Base-by-base conservation (phyloP, 2,329 filamentous ascomycete species). In the Pyricularia sp. region DNA sequence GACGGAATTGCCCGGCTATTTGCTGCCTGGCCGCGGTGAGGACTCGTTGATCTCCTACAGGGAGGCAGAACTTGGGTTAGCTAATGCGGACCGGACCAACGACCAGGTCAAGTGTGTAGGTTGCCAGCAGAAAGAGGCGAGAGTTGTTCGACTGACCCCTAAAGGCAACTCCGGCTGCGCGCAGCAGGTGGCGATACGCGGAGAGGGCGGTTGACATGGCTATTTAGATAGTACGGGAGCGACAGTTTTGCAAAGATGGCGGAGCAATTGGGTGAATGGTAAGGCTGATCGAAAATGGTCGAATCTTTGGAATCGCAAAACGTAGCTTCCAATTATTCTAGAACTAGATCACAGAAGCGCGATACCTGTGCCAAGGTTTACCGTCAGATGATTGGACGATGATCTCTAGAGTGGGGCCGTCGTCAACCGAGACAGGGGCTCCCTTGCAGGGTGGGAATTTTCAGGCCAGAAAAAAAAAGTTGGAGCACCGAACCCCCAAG, bases 1-100 rank as follows among this genome's bases (percentile, higher is more conserved):
- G 81, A 68, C 89, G 87, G 79, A 99, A 99, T 20, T 85, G 86
- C 64, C 84, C 81, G 69, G 93, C 91, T 70, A 92, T 94, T 77
- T 92, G 86, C 68, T 82, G 76, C 69, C 88, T 88, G 7, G 95
- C 92, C 25, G 92, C 92, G 20, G 81, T 78, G 36, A 97, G 85
- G 58, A 91, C 84, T 30, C 81, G 82, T 31, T 81, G 74, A 76
- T 98, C 94, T 74, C 90, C 93, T 97, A 64, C 70, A 66, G 3
- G 4, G 6, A 50, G n/a, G 4, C 2, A 42, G 11, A 14, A 0
- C 12, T 17, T 23, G n/a, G 31, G 17, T 68, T 28, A 65, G 31
- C 61, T 20, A 26, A 42, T n/a, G 61, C 14, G 33, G 20, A n/a
- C 42, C 14, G 33, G 20, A n/a, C 42, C 42, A n/a, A n/a, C 7